Percentiles rank a stretch among this genome's conserved stretches.
Evolutionary conservation across 140 eudicot genomes (phyloP).

Genomic region (Stevia rebaudiana): DNA sequence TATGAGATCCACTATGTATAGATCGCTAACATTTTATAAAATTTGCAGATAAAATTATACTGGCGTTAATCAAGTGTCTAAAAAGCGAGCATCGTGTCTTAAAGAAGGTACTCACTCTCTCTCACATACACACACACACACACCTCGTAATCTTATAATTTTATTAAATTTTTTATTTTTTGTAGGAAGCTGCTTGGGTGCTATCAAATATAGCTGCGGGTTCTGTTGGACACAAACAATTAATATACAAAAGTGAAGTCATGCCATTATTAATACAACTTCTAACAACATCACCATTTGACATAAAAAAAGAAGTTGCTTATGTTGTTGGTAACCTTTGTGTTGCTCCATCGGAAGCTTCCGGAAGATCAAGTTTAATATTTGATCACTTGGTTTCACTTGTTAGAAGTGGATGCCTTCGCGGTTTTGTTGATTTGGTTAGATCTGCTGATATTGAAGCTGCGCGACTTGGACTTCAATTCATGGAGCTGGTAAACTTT

Average conservation of each 20-base stretch:
- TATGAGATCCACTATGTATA: conserved; percentile 11
- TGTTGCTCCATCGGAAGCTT: conserved; percentile 72
- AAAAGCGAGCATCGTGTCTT: conserved; percentile 87
- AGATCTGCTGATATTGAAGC: conserved; percentile 98
- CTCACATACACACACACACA: not conserved
- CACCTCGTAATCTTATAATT: not conserved
- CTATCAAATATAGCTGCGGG: conserved; percentile 96
- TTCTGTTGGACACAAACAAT: conserved; percentile 62
- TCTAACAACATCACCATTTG: conserved; percentile 66
- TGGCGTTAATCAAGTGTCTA: conserved; percentile 63
- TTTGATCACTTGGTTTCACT: conserved; percentile 77
- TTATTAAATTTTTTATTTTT: not conserved
- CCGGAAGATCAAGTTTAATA: conserved; percentile 64
- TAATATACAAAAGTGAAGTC: conserved; percentile 70
- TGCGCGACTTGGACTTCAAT: conserved; percentile 85
- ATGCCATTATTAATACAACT: conserved; percentile 48
- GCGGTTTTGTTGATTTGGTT: conserved; percentile 74
- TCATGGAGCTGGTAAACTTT: conserved; percentile 72
- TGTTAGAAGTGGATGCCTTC: conserved; percentile 74
- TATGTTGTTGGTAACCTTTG: conserved; percentile 89
- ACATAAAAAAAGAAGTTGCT: conserved; percentile 84
- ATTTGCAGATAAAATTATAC: conserved; percentile 49
- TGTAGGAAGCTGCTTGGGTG: conserved; percentile 98
- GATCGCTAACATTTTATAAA: conserved; percentile 2
- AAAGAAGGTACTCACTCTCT: conserved; percentile 53